Evolutionary conservation across 306 rosid species (phyloP).

Genomic region (Abrus pulchellus): DNA sequence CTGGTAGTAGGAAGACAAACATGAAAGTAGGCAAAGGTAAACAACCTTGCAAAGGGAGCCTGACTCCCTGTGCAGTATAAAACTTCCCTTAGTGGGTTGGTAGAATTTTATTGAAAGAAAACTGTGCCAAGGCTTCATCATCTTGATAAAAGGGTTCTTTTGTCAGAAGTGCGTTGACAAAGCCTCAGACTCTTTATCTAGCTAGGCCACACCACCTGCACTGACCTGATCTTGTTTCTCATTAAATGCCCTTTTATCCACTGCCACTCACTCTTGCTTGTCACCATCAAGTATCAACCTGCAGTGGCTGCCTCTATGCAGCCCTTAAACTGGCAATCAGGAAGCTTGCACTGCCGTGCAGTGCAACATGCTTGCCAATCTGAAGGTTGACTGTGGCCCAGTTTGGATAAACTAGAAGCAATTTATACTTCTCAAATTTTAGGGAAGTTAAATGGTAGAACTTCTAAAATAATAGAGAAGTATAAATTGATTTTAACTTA

Average conservation of each 20-base stretch:
- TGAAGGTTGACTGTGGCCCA: neutral
- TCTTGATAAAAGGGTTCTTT: neutral
- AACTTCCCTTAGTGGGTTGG: neutral
- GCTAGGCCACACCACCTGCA: neutral
- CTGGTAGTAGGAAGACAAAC: slow-evolving; percentile 1
- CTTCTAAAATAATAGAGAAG: no score
- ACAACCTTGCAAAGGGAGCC: neutral
- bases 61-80: neutral
- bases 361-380: neutral
- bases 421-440: no score
- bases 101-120: neutral
- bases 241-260: neutral
- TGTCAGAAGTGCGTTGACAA: neutral
- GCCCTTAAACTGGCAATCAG: neutral
- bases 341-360: neutral
- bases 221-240: neutral
- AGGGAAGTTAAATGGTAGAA: no score
- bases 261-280: neutral
- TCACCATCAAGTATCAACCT: neutral
- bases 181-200: neutral
- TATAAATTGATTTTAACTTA: no score
- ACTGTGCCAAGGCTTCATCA: neutral
- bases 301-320: neutral
- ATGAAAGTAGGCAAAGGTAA: neutral
- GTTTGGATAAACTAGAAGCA: no score